Conservation (phyloP, 2,329 filamentous ascomycete species). For the Apiospora pterosperma region DNA sequence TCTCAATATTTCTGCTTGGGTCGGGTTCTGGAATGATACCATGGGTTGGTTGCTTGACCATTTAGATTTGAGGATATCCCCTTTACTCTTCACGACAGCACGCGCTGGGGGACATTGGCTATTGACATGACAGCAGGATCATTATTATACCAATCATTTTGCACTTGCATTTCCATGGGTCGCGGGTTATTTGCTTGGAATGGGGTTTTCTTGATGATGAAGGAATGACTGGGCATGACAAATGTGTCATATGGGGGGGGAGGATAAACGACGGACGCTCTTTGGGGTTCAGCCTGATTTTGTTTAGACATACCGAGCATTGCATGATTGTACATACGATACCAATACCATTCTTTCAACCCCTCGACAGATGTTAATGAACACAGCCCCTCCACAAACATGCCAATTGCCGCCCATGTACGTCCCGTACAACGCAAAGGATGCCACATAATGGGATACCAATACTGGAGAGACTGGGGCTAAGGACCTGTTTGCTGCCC, state of each 20-base stretch:
- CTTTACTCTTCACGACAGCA: neutral
- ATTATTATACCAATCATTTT: neutral
- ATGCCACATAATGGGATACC: neutral
- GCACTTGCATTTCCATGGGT: neutral
- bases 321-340: neutral
- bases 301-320: neutral
- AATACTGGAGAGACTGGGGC: neutral
- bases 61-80: neutral
- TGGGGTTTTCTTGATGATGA: neutral
- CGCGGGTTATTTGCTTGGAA: neutral
- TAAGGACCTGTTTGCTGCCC: neutral
- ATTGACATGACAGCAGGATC: neutral
- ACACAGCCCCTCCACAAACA: neutral
- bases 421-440: neutral
- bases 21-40: neutral
- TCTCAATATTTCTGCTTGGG: neutral
- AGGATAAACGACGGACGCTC: neutral
- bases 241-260: neutral
- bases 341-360: neutral
- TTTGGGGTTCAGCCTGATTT: neutral
- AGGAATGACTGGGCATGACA: neutral
- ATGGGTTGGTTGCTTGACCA: neutral
- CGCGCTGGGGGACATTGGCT: neutral
- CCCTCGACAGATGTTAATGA: too few species aligned
- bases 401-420: neutral